Conservation (phyloP, 345 rosid species). For the Clarkia xantiana region DNA sequence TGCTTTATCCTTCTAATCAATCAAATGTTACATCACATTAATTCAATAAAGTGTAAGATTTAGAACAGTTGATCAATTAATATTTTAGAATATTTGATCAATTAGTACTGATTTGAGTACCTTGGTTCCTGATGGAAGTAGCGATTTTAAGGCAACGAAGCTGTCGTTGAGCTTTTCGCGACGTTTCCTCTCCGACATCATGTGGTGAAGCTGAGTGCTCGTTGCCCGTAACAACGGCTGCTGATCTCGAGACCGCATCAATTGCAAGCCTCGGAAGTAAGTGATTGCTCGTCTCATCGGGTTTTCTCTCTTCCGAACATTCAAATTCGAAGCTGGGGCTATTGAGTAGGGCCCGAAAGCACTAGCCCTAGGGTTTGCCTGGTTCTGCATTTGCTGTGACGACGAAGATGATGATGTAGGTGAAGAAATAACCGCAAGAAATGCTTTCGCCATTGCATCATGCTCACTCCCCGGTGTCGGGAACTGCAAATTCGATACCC, state of each 20-base stretch:
- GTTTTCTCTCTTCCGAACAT: slow-evolving; percentile 16
- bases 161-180: slow-evolving; percentile 86
- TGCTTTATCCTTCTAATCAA: slow-evolving; percentile 68
- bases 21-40: no score
- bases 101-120: no score
- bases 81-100: no score
- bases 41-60: no score
- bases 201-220: slow-evolving; percentile 58
- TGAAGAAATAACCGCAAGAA: slow-evolving; percentile 54
- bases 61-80: no score
- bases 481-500: slow-evolving; percentile 14
- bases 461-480: slow-evolving; percentile 32
- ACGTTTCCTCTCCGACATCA: slow-evolving; percentile 80
- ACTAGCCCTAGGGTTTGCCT: slow-evolving; percentile 6
- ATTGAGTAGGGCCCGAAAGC: slow-evolving; percentile 36
- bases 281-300: slow-evolving; percentile 39
- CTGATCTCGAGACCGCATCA: slow-evolving; percentile 21
- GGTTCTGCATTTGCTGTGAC: slow-evolving; percentile 16
- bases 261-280: slow-evolving; percentile 26
- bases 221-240: slow-evolving; percentile 19
- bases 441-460: slow-evolving; percentile 43
- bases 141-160: slow-evolving; percentile 46
- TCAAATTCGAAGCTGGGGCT: not conserved
- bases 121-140: slow-evolving; percentile 81
- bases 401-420: slow-evolving; percentile 33